Percentiles rank a stretch among this genome's conserved stretches.
Evolutionary conservation across 148 eudicot species (phyloP).

Genomic region (Fallopia convolvulus): DNA sequence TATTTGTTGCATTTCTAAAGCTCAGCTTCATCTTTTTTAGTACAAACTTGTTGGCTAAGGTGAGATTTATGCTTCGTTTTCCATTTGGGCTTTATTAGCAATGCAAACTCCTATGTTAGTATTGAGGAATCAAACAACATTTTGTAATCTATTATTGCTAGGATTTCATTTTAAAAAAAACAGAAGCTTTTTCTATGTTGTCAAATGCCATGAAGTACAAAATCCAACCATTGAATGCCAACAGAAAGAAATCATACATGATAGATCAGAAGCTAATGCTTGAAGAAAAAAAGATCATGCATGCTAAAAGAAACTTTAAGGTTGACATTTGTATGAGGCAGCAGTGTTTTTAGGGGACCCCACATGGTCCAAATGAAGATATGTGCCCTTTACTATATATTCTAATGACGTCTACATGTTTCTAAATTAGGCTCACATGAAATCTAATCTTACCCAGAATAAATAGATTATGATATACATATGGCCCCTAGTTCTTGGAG

Average conservation of each 20-base stretch:
- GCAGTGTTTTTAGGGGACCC: neutral
- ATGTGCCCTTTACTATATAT: neutral
- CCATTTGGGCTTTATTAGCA: too few relatives aligned
- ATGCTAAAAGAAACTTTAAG: too few relatives aligned
- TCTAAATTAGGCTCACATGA: conserved; percentile 35
- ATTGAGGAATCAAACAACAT: neutral
- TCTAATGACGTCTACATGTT: conserved; percentile 12
- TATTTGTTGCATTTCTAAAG: conserved; percentile 9
- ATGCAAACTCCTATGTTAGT: too few relatives aligned
- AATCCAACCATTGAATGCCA: too few relatives aligned
- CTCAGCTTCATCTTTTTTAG: neutral
- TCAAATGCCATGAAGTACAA: too few relatives aligned
- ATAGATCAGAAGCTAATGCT: too few relatives aligned
- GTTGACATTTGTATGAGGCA: neutral
- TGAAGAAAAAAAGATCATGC: too few relatives aligned
- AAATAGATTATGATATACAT: conserved; percentile 2
- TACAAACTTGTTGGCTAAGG: neutral
- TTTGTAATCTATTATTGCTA: neutral
- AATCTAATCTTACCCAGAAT: conserved; percentile 37
- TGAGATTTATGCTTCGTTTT: too few relatives aligned
- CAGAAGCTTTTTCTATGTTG: too few relatives aligned
- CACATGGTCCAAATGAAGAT: neutral
- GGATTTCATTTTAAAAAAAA: neutral
- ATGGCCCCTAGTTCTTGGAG: neutral
- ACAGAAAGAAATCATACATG: too few relatives aligned